A percentile compares a stretch with the other conserved stretches of the same genome.
phyloP scores from a whole-genome alignment of 257 asterid genomes.

The Solanum commersonii region DNA sequence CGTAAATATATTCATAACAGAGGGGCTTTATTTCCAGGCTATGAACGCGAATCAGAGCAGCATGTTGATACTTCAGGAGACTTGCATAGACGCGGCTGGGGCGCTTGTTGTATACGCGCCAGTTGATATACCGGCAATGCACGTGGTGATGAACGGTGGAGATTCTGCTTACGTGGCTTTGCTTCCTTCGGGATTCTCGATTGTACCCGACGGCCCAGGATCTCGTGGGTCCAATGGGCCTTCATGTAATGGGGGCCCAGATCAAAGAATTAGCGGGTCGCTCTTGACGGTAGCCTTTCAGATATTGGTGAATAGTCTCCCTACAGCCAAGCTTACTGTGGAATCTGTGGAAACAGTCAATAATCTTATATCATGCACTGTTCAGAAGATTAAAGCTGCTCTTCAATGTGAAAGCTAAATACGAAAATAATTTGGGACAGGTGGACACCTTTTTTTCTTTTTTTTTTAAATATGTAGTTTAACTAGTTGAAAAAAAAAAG shows the following conservation, averaged over 20 bases:
- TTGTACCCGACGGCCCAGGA: constrained; percentile 78
- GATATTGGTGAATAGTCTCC: constrained; percentile 70
- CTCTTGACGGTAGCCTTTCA: constrained; percentile 87
- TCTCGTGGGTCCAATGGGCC: constrained; percentile 24
- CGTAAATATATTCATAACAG: not conserved
- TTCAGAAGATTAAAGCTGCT: constrained; percentile 82
- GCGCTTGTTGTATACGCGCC: constrained; percentile 96
- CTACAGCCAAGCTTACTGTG: constrained; percentile 80
- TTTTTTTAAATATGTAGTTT: not conserved
- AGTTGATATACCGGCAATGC: constrained; percentile 95
- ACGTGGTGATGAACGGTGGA: constrained; percentile 91
- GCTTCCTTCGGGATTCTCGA: constrained; percentile 85
- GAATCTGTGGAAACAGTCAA: constrained; percentile 95
- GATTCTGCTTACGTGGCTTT: constrained; percentile 88
- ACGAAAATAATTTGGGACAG: not conserved
- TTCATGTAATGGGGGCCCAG: constrained; percentile 20
- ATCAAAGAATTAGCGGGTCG: constrained; percentile 50
- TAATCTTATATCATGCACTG: constrained; percentile 84
- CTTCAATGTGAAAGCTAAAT: constrained; percentile 58
- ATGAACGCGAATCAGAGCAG: constrained; percentile 68
- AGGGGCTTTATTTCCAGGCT: constrained; percentile 29
- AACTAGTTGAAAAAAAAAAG: not conserved
- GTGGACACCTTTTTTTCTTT: not conserved
- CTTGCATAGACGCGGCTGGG: constrained; percentile 73
- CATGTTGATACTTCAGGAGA: constrained; percentile 84